phyloP scores from a whole-genome alignment of 1,139 yeast genomes.

The Lizanozyma gosingica region DNA sequence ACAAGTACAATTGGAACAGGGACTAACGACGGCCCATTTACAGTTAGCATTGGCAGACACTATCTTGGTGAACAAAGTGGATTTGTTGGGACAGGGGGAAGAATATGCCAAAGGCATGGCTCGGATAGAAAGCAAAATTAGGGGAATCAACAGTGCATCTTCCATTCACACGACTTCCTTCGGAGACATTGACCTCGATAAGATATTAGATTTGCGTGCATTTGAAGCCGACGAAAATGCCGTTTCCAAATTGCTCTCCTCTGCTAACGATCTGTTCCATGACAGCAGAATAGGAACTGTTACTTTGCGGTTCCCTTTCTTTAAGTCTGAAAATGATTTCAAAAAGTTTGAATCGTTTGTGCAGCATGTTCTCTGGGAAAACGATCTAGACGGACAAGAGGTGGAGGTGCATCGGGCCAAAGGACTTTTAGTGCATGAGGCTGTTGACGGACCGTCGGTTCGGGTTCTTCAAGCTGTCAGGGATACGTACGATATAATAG shows the following conservation, averaged over 20 bases:
- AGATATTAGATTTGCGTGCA: conserved; percentile 72
- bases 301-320: conserved; percentile 42
- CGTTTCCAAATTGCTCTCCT: conserved; percentile 14
- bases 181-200: conserved; percentile 56
- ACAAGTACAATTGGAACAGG: conserved; percentile 24
- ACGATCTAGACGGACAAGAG: conserved; percentile 25
- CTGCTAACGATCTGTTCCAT: conserved; percentile 20
- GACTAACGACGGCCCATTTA: conserved; percentile 75
- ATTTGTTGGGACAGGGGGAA: conserved; percentile 28
- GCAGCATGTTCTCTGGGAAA: conserved; percentile 66
- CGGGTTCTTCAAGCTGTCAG: conserved; percentile 88
- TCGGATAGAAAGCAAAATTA: conserved; percentile 27
- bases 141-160: conserved; percentile 57
- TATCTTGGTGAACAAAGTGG: conserved; percentile 69
- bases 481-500: conserved; percentile 77
- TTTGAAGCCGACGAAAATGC: conserved; percentile 46
- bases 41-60: conserved; percentile 90
- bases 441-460: conserved; percentile 18
- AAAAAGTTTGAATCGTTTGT: conserved; percentile 47
- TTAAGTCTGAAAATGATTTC: conserved; percentile 23
- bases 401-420: conserved; percentile 77
- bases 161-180: conserved; percentile 59
- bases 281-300: conserved; percentile 57
- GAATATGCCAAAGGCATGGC: conserved; percentile 15
- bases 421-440: conserved; percentile 49